Evolutionary conservation across 2,329 filamentous ascomycete genomes (phyloP), one percentile per base, ranked within the genome.

Genomic region (Bipolaris cookei): DNA sequence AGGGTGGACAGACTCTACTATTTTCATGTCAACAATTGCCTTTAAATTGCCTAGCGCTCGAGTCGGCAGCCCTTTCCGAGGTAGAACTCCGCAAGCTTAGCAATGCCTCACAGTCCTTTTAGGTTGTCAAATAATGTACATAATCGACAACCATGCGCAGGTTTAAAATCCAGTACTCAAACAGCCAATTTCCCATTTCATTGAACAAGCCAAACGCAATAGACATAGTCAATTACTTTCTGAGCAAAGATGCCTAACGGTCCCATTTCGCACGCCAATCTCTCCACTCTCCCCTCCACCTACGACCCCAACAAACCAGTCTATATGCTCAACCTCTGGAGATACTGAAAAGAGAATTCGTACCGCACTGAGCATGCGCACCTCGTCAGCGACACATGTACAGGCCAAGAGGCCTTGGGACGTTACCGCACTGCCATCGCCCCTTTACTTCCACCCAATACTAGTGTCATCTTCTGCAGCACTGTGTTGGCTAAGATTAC

Each of bases 261-360:
- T 37, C 14, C 16, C 18, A 3, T 37, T 7, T 47, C 32, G 7
- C n/a, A 25, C 25, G 13, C 25, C 23, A 32, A 4, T 20, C 23
- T 44, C 13, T 44, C 42, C 4, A 20, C 18, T 18, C 42, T 44
- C 8, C 42, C 42, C 18, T 25, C 42, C 14, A 44, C 49, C 13
- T 50, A 57, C 51, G 50, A 59, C 32, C 52, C 52, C 48, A 42
- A 30, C 6, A 62, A 58, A 48, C 63, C 63, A 51, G 54, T 68
- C 41, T 65, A 47, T 50, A 64, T 66, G 57, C 62, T 68, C 37
- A 65, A 68, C 35, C 59, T 66, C 44, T 63, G 54, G 54, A 58
- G 53, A 16, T 44, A 18, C 6, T 25, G 42, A 25, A 28, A 32
- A 14, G 14, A n/a, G 30, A 25, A 25, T 2, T 5, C 35, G 11